Evolutionary conservation across 768 basidiomycete genomes (phyloP), one percentile per base, ranked within the genome.

Genomic region (Lactarius indigo): DNA sequence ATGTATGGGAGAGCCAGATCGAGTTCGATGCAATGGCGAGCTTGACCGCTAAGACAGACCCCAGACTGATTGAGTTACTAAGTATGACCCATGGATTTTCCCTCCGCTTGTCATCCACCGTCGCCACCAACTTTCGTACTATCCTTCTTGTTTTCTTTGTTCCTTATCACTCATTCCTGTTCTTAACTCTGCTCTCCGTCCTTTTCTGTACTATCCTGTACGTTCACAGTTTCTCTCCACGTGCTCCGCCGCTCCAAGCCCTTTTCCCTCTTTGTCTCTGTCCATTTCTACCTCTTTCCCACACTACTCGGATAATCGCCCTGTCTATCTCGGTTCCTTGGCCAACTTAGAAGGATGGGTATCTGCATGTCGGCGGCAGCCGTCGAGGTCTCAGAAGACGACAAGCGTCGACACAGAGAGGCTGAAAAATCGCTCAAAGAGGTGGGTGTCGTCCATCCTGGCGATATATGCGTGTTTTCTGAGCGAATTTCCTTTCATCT

Each of bases 361-460:
- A 63, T 62, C 28, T 71, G 70, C 35, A 50, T 69, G 52, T 71
- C 70, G 20, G 75, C 93, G 91, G 94, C 94, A 67, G 84, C 85
- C 6, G 76, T 82, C 2, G 90, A 89, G 59, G 80, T 89, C 8
- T 80, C 84, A 12, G 91, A 93, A 60, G 84, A 88, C 50, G 91
- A 91, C 70, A 87, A 81, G 77, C 78, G 79, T 69, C 76, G 81
- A 68, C 87, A 92, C 72, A 79, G 80, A 64, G 87, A 88, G 71
- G 91, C 83, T 6, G 92, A 94, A 78, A 91, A 88, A 78, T 83
- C 86, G 71, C 79, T 96, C 65, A 89, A 82, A 75, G 91, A 92
- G 80, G 89, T 90, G 64, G 56, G 84, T 79, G 23, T 57, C 31
- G 5, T 26, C 20, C 12, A 6, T 33, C 10, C 28, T 42, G 33